These are phyloP conservation scores for Dioscorea dumetorum DNA, from an alignment of 106 monocot species.

Conservation along the genomic window DNA sequence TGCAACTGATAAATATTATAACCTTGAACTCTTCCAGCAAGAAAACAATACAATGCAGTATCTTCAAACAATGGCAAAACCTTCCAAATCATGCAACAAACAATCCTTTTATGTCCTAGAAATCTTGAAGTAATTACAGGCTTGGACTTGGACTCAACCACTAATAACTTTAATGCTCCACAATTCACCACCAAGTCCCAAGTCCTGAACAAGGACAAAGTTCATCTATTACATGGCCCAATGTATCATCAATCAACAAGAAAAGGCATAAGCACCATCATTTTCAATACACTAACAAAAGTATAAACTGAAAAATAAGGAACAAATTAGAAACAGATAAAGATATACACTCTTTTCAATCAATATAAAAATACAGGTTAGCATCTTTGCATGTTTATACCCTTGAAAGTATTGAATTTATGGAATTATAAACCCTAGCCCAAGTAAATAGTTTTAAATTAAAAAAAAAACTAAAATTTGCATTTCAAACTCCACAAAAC, in stretches of 20 bases:
- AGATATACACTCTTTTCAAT: too few relatives aligned
- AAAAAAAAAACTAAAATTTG: too few relatives aligned
- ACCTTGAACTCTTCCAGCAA: slow-evolving; percentile 10
- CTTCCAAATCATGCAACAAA: slow-evolving; percentile 29
- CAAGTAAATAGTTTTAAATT: too few relatives aligned
- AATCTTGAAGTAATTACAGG: slow-evolving; percentile 20
- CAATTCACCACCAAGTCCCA: slow-evolving; percentile 26
- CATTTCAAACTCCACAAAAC: too few relatives aligned
- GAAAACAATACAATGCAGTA: slow-evolving; percentile 15
- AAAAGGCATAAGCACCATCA: not conserved
- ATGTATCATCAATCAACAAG: not conserved
- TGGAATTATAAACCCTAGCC: too few relatives aligned
- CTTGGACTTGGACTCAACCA: slow-evolving; percentile 30
- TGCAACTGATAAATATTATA: not conserved
- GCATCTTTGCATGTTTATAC: too few relatives aligned
- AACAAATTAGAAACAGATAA: too few relatives aligned
- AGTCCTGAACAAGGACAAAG: slow-evolving; percentile 25
- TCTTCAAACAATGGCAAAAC: slow-evolving; percentile 14
- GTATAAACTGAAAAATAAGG: too few relatives aligned
- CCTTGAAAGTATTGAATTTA: too few relatives aligned
- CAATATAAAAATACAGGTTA: too few relatives aligned
- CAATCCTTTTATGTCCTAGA: slow-evolving; percentile 18
- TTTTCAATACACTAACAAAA: too few relatives aligned
- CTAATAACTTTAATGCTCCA: slow-evolving; percentile 21
- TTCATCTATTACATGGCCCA: slow-evolving; percentile 13